Conservation (phyloP, 1,139 yeast genomes). For the Lodderomyces jiufengensis region DNA sequence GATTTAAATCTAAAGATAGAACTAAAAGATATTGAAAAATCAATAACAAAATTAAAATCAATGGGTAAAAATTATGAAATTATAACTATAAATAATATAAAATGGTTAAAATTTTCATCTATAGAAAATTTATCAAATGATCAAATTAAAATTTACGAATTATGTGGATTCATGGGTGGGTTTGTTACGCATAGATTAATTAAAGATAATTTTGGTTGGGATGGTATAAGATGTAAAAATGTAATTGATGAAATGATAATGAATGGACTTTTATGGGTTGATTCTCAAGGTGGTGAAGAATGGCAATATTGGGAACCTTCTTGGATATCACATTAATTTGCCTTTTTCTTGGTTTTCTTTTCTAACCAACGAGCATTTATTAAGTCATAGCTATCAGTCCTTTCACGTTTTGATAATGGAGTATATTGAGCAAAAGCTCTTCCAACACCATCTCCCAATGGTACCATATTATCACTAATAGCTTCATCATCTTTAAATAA, state of each 20-base stretch:
- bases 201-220: slow-evolving; percentile 75
- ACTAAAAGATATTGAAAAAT: slow-evolving; percentile 19
- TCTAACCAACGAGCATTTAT: slow-evolving; percentile 62
- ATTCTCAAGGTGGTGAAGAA: slow-evolving; percentile 49
- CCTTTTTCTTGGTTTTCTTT: slow-evolving; percentile 26
- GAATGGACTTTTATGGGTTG: slow-evolving; percentile 83
- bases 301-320: slow-evolving; percentile 62
- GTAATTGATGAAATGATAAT: slow-evolving; percentile 77
- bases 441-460: slow-evolving; percentile 73
- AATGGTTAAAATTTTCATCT: slow-evolving; percentile 40
- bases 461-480: slow-evolving; percentile 23
- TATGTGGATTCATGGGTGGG: slow-evolving; percentile 65
- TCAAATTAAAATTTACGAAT: slow-evolving; percentile 65
- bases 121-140: slow-evolving; percentile 45
- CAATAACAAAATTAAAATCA: slow-evolving; percentile 19
- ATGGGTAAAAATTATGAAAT: slow-evolving; percentile 40
- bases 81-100: slow-evolving; percentile 29
- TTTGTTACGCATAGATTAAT: slow-evolving; percentile 63
- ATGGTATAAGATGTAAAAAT: slow-evolving; percentile 52
- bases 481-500: slow-evolving; percentile 13
- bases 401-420: slow-evolving; percentile 55
- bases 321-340: slow-evolving; percentile 27
- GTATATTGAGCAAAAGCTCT: slow-evolving; percentile 53
- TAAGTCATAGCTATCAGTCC: slow-evolving; percentile 59
- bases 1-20: slow-evolving; percentile 17